Evolutionary conservation across 495 filamentous ascomycete genomes (phyloP), one percentile per base, ranked within the genome.

Genomic region (Talaromyces nanjingensis): DNA sequence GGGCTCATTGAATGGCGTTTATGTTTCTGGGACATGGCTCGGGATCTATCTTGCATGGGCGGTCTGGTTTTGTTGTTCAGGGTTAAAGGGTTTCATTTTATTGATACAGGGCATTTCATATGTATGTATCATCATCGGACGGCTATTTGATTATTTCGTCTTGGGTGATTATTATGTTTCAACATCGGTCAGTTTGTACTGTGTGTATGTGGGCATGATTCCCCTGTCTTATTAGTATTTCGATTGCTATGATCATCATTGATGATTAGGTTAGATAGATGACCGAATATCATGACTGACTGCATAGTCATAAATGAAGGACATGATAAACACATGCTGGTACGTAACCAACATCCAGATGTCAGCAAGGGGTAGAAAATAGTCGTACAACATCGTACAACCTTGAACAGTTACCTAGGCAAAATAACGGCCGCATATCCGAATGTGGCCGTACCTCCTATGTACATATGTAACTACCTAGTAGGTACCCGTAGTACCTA

Each of bases 1-100:
- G 56, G 56, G 56, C 56, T 59, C 56, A 61, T 49, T 14, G 42
- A 42, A 49, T 24, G 59, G 59, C 59, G 59, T 61, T 45, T n/a
- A 27, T 49, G 34, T n/a, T 25, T 56, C 16, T 56, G 53, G 22
- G 53, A 29, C 25, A 57, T 59, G 18, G 34, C 22, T n/a, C 14
- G 33, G 59, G 16, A n/a, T 49, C 14, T 6, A 25, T 47, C 27
- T 49, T 61, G 59, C 56, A 59, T 59, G 29, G 56, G 31, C 56
- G 31, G 56, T 20, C 11, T 37, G 31, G 56, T 20, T 22, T 37
- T 31, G 53, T 56, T 56, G 11, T 29, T 11, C 7, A 42, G 31
- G 20, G 29, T 42, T 59, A 31, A 29, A 27, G 14, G 20, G 57
- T 42, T 34, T 60, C 11, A 6, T 34, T 22, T 42, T 37, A 60